Evolutionary conservation across 345 rosid genomes (phyloP).

Genomic region (Ceriops zippeliana): DNA sequence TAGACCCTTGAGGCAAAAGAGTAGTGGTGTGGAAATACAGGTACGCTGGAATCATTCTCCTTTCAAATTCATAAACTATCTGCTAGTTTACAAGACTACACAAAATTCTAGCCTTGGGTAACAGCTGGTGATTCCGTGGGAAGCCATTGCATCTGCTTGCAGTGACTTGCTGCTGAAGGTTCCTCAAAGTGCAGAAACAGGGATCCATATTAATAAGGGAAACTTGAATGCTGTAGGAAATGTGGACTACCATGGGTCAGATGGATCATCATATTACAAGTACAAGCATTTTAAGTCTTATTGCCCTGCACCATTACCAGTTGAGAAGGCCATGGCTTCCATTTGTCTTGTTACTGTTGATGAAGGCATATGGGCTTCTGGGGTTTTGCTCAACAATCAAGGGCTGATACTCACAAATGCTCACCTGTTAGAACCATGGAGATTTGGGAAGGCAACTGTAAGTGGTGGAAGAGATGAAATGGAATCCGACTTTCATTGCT

Average conservation of each 20-base stretch:
- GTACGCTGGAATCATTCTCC: conserved; percentile 38
- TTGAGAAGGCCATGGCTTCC: conserved; percentile 65
- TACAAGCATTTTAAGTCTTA: conserved; percentile 17
- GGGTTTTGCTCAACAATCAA: conserved; percentile 68
- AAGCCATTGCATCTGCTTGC: conserved; percentile 86
- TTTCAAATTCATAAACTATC: conserved; percentile 28
- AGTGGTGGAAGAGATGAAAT: conserved; percentile 33
- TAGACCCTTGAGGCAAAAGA: conserved; percentile 80
- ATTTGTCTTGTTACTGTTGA: conserved; percentile 74
- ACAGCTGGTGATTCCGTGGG: conserved; percentile 99
- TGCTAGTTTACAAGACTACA: conserved; percentile 47
- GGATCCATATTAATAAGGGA: conserved; percentile 34
- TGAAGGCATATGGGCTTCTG: conserved; percentile 91
- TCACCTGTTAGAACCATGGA: conserved; percentile 95
- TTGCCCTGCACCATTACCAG: conserved; percentile 25
- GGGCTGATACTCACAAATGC: conserved; percentile 92
- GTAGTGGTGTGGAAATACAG: conserved; percentile 86
- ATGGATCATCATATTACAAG: conserved; percentile 20
- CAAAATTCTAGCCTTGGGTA: conserved; percentile 80
- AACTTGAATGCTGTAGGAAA: conserved; percentile 47
- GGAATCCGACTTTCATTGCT: conserved; percentile 12
- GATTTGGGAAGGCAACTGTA: conserved; percentile 66
- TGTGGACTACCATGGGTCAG: conserved; percentile 26
- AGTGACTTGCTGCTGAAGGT: conserved; percentile 67
- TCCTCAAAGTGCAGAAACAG: conserved; percentile 51